A percentile compares a stretch with the other conserved stretches of the same genome.
Evolutionary conservation across 2,329 filamentous ascomycete species (phyloP).

Genomic region (Sclerotinia glacialis): DNA sequence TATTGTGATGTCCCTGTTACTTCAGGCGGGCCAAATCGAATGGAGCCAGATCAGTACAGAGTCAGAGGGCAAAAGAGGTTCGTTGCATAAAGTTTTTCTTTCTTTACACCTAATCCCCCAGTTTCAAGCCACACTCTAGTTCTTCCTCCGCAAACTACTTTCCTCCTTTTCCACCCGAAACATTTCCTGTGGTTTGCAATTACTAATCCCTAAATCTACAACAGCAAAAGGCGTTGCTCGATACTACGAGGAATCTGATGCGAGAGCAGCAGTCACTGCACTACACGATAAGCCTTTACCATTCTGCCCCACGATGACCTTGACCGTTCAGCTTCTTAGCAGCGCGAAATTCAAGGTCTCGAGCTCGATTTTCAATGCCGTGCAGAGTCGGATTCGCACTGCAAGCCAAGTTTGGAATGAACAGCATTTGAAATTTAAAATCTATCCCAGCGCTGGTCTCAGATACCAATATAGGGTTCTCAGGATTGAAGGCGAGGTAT

Average conservation of each 20-base stretch:
- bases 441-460: conserved; percentile 33
- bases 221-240: conserved; percentile 42
- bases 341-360: conserved; percentile 44
- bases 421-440: conserved; percentile 36
- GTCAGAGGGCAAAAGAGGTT: conserved; percentile 2
- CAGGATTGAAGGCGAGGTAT: conserved; percentile 42
- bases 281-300: conserved; percentile 40
- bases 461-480: conserved; percentile 38
- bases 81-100: not conserved
- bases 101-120: too few species aligned
- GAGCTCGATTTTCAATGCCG: conserved; percentile 39
- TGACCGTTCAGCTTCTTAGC: conserved; percentile 42
- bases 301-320: conserved; percentile 37
- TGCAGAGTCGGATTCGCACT: conserved; percentile 36
- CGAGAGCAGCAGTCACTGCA: conserved; percentile 37
- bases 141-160: too few species aligned
- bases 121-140: too few species aligned
- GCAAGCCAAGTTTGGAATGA: conserved; percentile 38
- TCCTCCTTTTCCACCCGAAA: not conserved
- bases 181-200: too few species aligned
- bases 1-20: conserved; percentile 25
- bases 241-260: conserved; percentile 43
- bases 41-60: conserved; percentile 1
- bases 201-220: not conserved
- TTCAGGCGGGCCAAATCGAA: conserved; percentile 25